Base-by-base conservation (phyloP, 345 rosid genomes). In the Schrenkiella parvula region DNA sequence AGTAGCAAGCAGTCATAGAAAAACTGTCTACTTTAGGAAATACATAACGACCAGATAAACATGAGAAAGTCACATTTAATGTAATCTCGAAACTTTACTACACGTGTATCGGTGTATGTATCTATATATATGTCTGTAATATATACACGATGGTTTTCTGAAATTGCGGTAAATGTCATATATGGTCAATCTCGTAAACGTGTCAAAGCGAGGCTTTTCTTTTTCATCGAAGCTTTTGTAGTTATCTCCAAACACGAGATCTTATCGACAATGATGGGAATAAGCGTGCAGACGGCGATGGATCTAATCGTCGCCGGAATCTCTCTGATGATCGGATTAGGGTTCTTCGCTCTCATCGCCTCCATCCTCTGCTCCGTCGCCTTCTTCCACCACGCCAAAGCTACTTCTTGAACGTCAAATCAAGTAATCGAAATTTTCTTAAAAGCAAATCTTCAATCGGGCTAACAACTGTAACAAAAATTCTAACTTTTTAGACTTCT, bases 311-410 rank as follows among this genome's bases (percentile, higher is more conserved):
- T 93, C 48, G 97, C 97, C 4, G 92, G 89, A 53, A 63, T 90
- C 70, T 93, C 96, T n/a, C 74, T 93, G 21, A 64, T 80, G 80
- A 74, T 93, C 51, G 95, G 97, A 22, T 79, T 90, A 41, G 89
- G 90, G 6, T 72, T 90, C 71, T 93, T 90, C 78, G 80, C 86
- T 47, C 78, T 87, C 72, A 80, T 87, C 39, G 84, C 96, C 59
- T 78, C 85, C 44, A 55, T 93, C 47, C 89, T 93, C 50, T 93
- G 98, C 77, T 86, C 86, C 38, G 89, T 82, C 42, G 96, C 97
- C 69, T 93, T 93, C 86, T 54, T 89, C 62, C 83, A 82, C 78
- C 87, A 90, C 73, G 85, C 80, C 79, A 90, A 80, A 84, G 66
- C 64, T 23, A 75, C 64, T 41, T 79, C 82, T 53, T 86, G 50